Evolutionary conservation across 139 green algal genomes (phyloP).

Genomic region (Chlorella sp.): DNA sequence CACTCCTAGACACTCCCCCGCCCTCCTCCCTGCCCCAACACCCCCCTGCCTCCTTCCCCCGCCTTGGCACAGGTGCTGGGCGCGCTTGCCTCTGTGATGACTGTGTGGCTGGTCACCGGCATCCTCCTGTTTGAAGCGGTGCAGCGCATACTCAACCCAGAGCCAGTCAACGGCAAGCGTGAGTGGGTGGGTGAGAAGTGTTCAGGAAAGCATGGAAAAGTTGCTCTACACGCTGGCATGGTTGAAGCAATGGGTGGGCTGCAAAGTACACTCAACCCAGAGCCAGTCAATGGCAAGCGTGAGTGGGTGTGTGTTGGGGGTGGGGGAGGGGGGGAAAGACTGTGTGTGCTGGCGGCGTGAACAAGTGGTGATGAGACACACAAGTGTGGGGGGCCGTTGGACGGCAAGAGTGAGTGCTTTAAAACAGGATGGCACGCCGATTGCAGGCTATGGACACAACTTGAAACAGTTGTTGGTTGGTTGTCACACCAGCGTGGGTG

Average conservation of each 20-base stretch:
- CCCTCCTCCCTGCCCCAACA: neutral
- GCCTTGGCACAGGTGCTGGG: slow-evolving; percentile 71
- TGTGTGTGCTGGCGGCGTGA: too few relatives aligned
- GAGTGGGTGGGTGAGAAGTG: slow-evolving; percentile 35
- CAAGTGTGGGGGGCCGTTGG: too few relatives aligned
- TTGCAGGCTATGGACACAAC: too few relatives aligned
- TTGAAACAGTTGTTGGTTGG: too few relatives aligned
- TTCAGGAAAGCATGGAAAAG: too few relatives aligned
- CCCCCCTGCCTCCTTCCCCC: neutral
- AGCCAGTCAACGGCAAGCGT: slow-evolving; percentile 80
- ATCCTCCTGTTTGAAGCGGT: slow-evolving; percentile 90
- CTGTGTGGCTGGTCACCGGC: slow-evolving; percentile 91
- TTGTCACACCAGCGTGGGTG: neutral
- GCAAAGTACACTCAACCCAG: slow-evolving; percentile 65
- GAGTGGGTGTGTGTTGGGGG: neutral
- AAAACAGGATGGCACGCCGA: too few relatives aligned
- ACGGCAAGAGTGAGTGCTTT: too few relatives aligned
- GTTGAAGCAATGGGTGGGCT: slow-evolving; percentile 92
- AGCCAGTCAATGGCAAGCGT: slow-evolving; percentile 60
- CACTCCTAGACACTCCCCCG: too few relatives aligned
- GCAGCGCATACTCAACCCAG: slow-evolving; percentile 65
- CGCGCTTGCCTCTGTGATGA: slow-evolving; percentile 86
- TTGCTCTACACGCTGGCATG: too few relatives aligned
- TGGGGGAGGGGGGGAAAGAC: neutral
- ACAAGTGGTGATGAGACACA: too few relatives aligned